Evolutionary conservation across 192 early-diverging fungal species (phyloP), one percentile per base, ranked within the genome.

Genomic region (Coemansia nantahalensis): DNA sequence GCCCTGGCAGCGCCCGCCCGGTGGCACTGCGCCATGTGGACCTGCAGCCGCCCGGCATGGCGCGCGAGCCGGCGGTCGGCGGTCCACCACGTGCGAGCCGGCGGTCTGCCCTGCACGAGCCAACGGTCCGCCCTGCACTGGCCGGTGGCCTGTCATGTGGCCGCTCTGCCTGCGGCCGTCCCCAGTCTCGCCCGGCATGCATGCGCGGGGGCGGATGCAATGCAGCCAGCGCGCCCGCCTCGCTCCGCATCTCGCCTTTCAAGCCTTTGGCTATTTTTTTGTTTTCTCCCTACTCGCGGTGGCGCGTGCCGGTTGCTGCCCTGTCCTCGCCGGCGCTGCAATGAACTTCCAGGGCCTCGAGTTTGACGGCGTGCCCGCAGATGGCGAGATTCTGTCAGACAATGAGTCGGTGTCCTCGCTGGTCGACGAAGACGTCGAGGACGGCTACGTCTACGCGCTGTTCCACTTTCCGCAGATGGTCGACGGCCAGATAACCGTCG

Each of bases 391-490:
- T 31, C 45, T 53, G 10, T 47, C 46, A 12, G 61, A 76, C 53
- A 59, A 65, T 31, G 73, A 64, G 44, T 68, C 71, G 0, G 26
- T 58, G 16, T 56, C 67, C 15, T 68, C 73, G 16, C 48, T 68
- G 51, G 22, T 65, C 1, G 65, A 68, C 62, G 70, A 75, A 41
- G 74, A 74, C 37, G 85, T 89, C 22, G 85, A 89, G 76, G 79
- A 76, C 51, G 51, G 48, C 31, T 58, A 70, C 38, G 84, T 89
- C 10, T 89, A 89, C 53, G 87, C 87, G 10, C 56, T 86, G 50
- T 84, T 85, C 48, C 84, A 86, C 24, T 90, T 90, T 57, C 80
- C 83, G n/a, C 83, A 83, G 7, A 86, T 82, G 55, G 73, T 90
- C 35, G 88, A 90, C 48, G 88, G 86, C 21, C 88, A 90, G 42